Evolutionary conservation across 2,329 filamentous ascomycete species (phyloP), one percentile per base, ranked within the genome.

Genomic region (Fusarium poae): DNA sequence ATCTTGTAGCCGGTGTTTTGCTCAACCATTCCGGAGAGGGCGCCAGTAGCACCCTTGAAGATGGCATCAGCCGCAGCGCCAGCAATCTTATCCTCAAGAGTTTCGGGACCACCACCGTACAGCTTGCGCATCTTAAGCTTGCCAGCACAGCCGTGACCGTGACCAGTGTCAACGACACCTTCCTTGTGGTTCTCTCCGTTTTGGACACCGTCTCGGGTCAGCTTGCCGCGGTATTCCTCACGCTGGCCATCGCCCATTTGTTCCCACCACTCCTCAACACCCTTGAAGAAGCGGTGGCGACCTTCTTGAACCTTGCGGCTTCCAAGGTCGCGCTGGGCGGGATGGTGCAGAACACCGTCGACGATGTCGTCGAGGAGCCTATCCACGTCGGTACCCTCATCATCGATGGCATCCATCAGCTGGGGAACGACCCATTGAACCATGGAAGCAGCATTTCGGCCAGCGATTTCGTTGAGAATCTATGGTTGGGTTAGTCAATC

Each of bases 371-470:
- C 87, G 70, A 96, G 83, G 4, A 90, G 89, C 58, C 88, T 85
- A 65, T 92, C 84, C 40, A 93, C 81, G 72, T 97, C 92, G 59
- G 85, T 82, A 57, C 81, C 76, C 40, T 95, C 89, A 70, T 97
- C 86, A 74, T 97, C 94, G 89, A 94, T 97, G 73, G 91, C 92
- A 35, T 92, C 83, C 82, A 97, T 96, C 65, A 97, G 82, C 78
- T 97, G 93, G 11, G 95, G 95, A 16, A 97, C 93, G 23, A 91
- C 91, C 93, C 94, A 97, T 59, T 87, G 88, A 43, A 97, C 83
- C 48, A 94, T 89, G 73, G 90, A 88, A 67, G 91, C 92, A 27
- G 94, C 93, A 62, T 94, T 88, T 74, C 91, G 91, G 57, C 94
- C 94, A 45, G 93, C 94, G 43, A 94, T 87, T 77, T 97, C 94